Conservation (phyloP, 352 stramenopile genomes). For the Blastocystis sp. region DNA sequence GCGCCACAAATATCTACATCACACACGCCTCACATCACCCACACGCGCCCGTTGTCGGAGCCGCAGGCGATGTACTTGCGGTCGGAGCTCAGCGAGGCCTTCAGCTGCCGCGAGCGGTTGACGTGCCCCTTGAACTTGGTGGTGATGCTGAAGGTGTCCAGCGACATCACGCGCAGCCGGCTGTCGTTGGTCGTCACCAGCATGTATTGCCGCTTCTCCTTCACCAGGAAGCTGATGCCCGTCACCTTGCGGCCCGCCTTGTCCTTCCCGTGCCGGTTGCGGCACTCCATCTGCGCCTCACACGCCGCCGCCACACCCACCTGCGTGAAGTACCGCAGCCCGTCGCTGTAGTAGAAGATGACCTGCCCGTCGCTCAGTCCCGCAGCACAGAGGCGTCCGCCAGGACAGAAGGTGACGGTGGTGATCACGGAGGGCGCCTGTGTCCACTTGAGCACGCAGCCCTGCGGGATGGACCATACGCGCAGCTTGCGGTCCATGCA, state of each 20-base stretch:
- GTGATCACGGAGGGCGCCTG: slow-evolving; percentile 72
- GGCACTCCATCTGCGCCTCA: slow-evolving; percentile 62
- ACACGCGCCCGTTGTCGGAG: slow-evolving; percentile 53
- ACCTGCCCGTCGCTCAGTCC: slow-evolving; percentile 75
- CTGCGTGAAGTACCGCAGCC: slow-evolving; percentile 76
- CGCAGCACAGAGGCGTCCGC: slow-evolving; percentile 66
- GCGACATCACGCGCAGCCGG: slow-evolving; percentile 73
- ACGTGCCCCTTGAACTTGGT: slow-evolving; percentile 73
- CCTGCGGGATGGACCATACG: slow-evolving; percentile 74
- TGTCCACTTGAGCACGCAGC: slow-evolving; percentile 74
- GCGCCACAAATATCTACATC: slow-evolving; percentile 63
- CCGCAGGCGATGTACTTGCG: slow-evolving; percentile 52
- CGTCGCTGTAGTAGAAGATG: slow-evolving; percentile 75
- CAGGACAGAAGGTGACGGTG: slow-evolving; percentile 69
- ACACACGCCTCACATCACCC: background rate
- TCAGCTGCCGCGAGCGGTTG: slow-evolving; percentile 70
- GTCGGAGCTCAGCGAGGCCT: slow-evolving; percentile 60
- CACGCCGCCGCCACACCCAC: slow-evolving; percentile 21
- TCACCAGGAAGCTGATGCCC: slow-evolving; percentile 74
- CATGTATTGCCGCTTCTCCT: slow-evolving; percentile 71
- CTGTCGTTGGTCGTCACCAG: slow-evolving; percentile 76
- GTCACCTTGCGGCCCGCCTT: slow-evolving; percentile 75
- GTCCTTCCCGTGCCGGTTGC: slow-evolving; percentile 74
- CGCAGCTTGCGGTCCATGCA: slow-evolving; percentile 75
- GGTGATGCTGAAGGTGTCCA: slow-evolving; percentile 74